phyloP scores from a whole-genome alignment of 75 land plant genomes.

The Cunninghamia lanceolata region DNA sequence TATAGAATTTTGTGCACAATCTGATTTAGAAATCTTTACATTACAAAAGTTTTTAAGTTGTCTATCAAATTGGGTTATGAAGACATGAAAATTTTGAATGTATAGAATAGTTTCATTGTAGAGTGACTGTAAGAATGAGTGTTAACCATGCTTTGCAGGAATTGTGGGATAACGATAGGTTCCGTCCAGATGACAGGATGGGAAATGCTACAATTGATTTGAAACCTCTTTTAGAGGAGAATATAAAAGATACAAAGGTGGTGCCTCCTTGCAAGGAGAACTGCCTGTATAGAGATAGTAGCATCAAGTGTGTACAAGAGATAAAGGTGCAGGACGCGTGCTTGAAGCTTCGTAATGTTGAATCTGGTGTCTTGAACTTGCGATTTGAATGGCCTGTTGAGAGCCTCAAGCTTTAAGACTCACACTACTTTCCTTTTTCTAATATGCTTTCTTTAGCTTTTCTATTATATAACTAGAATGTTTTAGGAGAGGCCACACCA shows the following conservation, averaged over 20 bases:
- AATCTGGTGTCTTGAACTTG: neutral
- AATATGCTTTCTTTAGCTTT: too few species aligned
- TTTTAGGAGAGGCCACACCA: too few species aligned
- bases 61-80: neutral
- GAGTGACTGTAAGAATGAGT: neutral
- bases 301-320: neutral
- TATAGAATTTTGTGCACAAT: too few species aligned
- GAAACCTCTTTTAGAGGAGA: constrained; percentile 23
- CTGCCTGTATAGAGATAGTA: neutral
- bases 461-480: too few species aligned
- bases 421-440: too few species aligned
- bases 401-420: too few species aligned
- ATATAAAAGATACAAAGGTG: constrained; percentile 11
- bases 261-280: neutral
- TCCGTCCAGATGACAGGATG: constrained; percentile 46
- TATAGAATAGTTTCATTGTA: neutral
- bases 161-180: constrained; percentile 51
- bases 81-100: neutral
- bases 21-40: too few species aligned
- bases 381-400: neutral
- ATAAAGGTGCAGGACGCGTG: neutral
- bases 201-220: constrained; percentile 51
- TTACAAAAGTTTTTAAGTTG: too few species aligned
- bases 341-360: neutral
- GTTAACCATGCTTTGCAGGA: constrained; percentile 18